Evolutionary conservation across 345 rosid genomes (phyloP).

Genomic region (Acer campestre): DNA sequence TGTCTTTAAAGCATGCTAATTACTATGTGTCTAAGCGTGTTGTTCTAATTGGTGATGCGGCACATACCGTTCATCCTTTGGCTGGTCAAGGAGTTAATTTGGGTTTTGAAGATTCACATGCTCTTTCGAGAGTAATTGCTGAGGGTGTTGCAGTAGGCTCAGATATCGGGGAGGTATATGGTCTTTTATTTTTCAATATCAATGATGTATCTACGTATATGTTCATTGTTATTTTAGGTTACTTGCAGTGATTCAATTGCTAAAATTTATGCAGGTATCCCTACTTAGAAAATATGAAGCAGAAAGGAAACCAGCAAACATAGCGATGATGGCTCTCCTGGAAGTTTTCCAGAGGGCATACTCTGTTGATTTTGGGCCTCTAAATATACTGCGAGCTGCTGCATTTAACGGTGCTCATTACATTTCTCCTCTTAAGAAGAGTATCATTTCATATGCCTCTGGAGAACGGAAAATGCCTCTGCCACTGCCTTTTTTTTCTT

Average conservation of each 20-base stretch:
- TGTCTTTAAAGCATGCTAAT: slow-evolving; percentile 80
- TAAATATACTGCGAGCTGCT: slow-evolving; percentile 78
- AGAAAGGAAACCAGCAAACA: slow-evolving; percentile 77
- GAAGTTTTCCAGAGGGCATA: slow-evolving; percentile 92
- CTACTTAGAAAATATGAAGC: slow-evolving; percentile 71
- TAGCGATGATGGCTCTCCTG: slow-evolving; percentile 83
- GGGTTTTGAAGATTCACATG: slow-evolving; percentile 84
- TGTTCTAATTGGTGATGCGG: slow-evolving; percentile 89
- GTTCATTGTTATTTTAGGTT: background rate
- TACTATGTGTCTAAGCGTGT: slow-evolving; percentile 66
- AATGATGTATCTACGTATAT: background rate
- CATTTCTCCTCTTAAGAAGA: slow-evolving; percentile 76
- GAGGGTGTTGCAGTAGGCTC: slow-evolving; percentile 82
- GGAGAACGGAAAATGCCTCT: slow-evolving; percentile 71
- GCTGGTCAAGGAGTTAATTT: slow-evolving; percentile 98
- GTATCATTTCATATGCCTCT: slow-evolving; percentile 81
- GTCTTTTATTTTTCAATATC: background rate
- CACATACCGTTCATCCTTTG: slow-evolving; percentile 93
- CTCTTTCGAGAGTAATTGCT: slow-evolving; percentile 69
- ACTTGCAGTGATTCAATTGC: background rate
- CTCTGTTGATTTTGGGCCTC: slow-evolving; percentile 77
- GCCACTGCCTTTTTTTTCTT: slow-evolving; percentile 54
- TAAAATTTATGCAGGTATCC: slow-evolving; percentile 40
- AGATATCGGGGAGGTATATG: slow-evolving; percentile 84
- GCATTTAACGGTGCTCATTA: slow-evolving; percentile 80